These are phyloP conservation scores for Meira miltonrushii DNA, from an alignment of 1,284 basidiomycete genomes.

Conservation along the genomic window DNA sequence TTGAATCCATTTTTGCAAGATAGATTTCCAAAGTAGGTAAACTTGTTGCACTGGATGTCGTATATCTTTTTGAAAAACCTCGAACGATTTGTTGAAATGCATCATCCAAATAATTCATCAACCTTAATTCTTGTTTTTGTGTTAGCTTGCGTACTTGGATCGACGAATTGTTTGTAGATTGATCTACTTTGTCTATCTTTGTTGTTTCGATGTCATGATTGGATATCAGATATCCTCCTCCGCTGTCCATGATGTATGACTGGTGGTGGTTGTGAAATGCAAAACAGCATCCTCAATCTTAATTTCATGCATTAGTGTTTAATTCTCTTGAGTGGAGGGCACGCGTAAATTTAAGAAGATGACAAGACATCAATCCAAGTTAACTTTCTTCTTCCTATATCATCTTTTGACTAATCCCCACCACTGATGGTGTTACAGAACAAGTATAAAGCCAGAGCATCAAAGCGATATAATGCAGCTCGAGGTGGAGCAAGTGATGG, in stretches of 20 bases:
- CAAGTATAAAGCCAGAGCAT: slow-evolving; percentile 51
- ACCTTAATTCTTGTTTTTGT: slow-evolving; percentile 3
- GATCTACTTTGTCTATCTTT: neutral
- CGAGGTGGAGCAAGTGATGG: slow-evolving; percentile 8
- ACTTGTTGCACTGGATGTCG: slow-evolving; percentile 11
- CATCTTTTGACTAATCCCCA: neutral
- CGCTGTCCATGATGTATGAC: slow-evolving; percentile 12
- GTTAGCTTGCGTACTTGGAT: neutral
- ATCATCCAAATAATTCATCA: slow-evolving; percentile 7
- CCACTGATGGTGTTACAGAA: slow-evolving; percentile 47
- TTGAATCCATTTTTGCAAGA: slow-evolving; percentile 22
- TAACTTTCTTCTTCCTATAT: neutral
- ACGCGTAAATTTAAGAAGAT: too few species aligned
- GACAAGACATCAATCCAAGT: too few species aligned
- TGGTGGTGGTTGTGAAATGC: neutral
- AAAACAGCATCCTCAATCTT: slow-evolving; percentile 8
- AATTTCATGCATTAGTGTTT: neutral
- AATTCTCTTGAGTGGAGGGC: neutral
- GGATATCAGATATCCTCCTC: slow-evolving; percentile 1
- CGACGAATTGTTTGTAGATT: too few species aligned
- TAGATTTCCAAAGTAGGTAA: slow-evolving; percentile 15
- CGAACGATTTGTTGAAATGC: slow-evolving; percentile 3
- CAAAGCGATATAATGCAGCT: slow-evolving; percentile 34
- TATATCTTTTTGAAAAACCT: neutral
- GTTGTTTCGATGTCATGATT: neutral